Conservation (phyloP, 441 rosid species). For the Arabidopsis hybrid region DNA sequence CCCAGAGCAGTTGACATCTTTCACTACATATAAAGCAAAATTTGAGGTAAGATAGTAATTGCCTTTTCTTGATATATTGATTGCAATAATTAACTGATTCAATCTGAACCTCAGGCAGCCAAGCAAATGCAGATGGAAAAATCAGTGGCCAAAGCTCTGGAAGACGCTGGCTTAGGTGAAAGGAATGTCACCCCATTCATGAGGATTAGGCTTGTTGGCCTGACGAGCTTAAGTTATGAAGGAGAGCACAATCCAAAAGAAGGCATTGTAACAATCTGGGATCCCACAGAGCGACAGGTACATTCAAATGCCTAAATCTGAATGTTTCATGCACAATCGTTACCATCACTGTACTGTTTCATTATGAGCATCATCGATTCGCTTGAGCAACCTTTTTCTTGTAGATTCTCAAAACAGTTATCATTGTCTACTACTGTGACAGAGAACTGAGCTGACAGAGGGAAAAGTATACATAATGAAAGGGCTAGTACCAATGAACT, state of each 20-base stretch:
- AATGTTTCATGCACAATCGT: slow-evolving; percentile 4
- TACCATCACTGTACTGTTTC: slow-evolving; percentile 12
- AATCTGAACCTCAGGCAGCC: slow-evolving; percentile 56
- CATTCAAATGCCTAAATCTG: slow-evolving; percentile 35
- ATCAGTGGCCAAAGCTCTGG: slow-evolving; percentile 71
- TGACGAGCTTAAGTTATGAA: slow-evolving; percentile 50
- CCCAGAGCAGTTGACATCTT: slow-evolving; percentile 77
- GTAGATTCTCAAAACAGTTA: slow-evolving; percentile 11
- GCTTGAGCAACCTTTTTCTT: slow-evolving; percentile 20
- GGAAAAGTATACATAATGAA: slow-evolving; percentile 76
- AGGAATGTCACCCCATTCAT: slow-evolving; percentile 89
- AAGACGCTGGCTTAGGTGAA: slow-evolving; percentile 71
- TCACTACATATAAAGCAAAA: slow-evolving; percentile 71
- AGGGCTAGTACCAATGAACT: slow-evolving; percentile 71
- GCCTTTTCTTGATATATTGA: slow-evolving; percentile 20
- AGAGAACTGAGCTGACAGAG: slow-evolving; percentile 80
- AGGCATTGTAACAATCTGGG: slow-evolving; percentile 93
- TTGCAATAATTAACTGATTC: not conserved
- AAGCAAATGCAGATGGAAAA: slow-evolving; percentile 71
- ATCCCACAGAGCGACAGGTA: slow-evolving; percentile 93
- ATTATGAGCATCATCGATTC: not conserved
- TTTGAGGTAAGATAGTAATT: slow-evolving; percentile 65
- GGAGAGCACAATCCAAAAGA: slow-evolving; percentile 55
- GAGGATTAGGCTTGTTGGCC: slow-evolving; percentile 89
- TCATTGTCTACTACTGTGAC: slow-evolving; percentile 42